phyloP scores from a whole-genome alignment of 805 yeast species.

The Lipomyces spencermartinsiae region DNA sequence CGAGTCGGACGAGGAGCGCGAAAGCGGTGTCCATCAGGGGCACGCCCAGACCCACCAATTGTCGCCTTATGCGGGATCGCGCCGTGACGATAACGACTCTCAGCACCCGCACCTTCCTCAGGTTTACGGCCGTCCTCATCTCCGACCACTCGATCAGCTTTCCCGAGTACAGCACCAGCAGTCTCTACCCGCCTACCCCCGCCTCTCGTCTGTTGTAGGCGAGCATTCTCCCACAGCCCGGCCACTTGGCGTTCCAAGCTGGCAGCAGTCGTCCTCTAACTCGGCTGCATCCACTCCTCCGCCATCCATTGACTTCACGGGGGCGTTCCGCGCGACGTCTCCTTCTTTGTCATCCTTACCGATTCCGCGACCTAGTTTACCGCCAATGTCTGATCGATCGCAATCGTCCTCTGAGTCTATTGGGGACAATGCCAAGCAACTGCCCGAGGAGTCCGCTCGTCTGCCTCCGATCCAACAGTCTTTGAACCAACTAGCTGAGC shows the following conservation, averaged over 20 bases:
- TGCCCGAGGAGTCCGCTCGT: slow-evolving; percentile 15
- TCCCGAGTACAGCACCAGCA: slow-evolving; percentile 17
- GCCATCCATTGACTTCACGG: slow-evolving; percentile 49
- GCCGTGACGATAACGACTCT: neutral
- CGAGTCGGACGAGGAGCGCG: slow-evolving; percentile 24
- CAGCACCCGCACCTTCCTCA: neutral
- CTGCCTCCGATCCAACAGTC: slow-evolving; percentile 27
- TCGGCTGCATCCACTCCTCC: slow-evolving; percentile 20
- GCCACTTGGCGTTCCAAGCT: slow-evolving; percentile 14
- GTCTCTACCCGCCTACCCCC: slow-evolving; percentile 10
- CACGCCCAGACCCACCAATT: neutral
- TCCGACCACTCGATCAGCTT: slow-evolving; percentile 6
- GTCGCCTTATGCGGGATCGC: neutral
- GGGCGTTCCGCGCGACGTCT: slow-evolving; percentile 44
- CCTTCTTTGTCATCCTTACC: slow-evolving; percentile 18
- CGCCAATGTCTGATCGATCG: neutral
- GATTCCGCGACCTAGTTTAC: neutral
- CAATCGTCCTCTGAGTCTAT: neutral
- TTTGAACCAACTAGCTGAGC: neutral
- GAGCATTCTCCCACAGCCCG: slow-evolving; percentile 5
- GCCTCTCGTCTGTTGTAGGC: slow-evolving; percentile 7
- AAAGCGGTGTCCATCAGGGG: neutral
- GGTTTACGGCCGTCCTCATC: neutral
- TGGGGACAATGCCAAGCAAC: neutral
- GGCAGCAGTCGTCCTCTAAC: slow-evolving; percentile 3